Evolutionary conservation across 306 rosid species (phyloP).

Genomic region (Rosa lucieae): DNA sequence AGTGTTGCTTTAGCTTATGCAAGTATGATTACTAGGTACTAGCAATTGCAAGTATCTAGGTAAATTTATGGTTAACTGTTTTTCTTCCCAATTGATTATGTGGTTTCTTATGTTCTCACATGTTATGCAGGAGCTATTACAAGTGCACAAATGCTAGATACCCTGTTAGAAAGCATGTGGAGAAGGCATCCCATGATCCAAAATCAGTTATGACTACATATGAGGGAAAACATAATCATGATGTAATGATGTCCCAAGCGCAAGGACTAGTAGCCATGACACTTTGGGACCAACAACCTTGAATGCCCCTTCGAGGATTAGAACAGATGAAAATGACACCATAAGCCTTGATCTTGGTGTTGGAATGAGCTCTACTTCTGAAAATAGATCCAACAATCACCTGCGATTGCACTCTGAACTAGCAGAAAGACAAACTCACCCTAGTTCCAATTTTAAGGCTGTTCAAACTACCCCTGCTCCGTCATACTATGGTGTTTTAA

Average conservation of each 20-base stretch:
- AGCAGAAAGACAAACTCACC: conserved; percentile 45
- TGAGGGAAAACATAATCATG: conserved; percentile 95
- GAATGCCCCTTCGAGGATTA: conserved; percentile 45
- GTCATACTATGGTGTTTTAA: conserved; percentile 59
- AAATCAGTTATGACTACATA: conserved; percentile 96
- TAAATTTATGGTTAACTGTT: background rate
- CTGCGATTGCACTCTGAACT: conserved; percentile 50
- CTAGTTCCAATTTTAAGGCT: conserved; percentile 51
- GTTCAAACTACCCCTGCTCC: conserved; percentile 51
- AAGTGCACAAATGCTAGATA: conserved; percentile 93
- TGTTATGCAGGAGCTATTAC: conserved; percentile 84
- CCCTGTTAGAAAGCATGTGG: conserved; percentile 95
- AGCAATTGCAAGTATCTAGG: background rate
- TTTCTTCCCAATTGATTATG: conserved; percentile 1
- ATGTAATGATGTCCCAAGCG: conserved; percentile 62
- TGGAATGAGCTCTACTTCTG: conserved; percentile 60
- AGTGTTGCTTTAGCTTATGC: background rate
- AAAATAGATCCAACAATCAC: conserved; percentile 53
- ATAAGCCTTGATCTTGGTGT: conserved; percentile 97
- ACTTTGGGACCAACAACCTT: conserved; percentile 45
- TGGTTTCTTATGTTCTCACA: conserved; percentile 31
- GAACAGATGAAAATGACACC: conserved; percentile 67
- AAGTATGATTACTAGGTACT: background rate
- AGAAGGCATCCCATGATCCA: conserved; percentile 96
- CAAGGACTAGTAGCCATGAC: conserved; percentile 81